phyloP scores from a whole-genome alignment of 352 stramenopile species.

The Paralagenidium karlingii region DNA sequence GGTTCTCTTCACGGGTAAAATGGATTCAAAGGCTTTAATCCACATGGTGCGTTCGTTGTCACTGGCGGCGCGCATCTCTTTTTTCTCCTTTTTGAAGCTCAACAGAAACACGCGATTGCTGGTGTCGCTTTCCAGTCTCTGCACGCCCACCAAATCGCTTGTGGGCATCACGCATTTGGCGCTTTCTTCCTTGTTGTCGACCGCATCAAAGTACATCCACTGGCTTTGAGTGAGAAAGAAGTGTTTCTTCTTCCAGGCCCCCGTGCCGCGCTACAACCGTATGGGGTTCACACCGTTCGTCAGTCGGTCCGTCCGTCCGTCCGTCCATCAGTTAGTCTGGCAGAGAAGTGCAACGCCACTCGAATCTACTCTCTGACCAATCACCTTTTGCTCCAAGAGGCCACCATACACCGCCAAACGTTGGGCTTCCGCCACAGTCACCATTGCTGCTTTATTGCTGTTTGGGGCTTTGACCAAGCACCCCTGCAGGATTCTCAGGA shows the following conservation, averaged over 20 bases:
- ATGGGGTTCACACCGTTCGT: not conserved
- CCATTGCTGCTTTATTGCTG: no score
- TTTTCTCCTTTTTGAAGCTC: constrained; percentile 65
- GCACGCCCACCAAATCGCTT: constrained; percentile 51
- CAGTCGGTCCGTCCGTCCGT: not conserved
- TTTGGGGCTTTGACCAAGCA: no score
- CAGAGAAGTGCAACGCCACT: not conserved
- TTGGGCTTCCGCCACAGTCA: constrained; percentile 50
- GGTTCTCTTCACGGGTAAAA: constrained; percentile 12
- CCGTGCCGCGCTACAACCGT: constrained; percentile 29
- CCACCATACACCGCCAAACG: constrained; percentile 38
- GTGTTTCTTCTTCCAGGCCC: constrained; percentile 71
- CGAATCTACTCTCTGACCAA: not conserved
- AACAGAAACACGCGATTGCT: constrained; percentile 36
- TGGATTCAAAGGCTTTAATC: constrained; percentile 41
- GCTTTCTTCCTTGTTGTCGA: constrained; percentile 24
- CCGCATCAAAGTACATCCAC: constrained; percentile 55
- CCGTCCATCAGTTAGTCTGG: not conserved
- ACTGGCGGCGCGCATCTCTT: constrained; percentile 46
- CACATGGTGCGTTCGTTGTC: constrained; percentile 54
- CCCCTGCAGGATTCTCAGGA: no score
- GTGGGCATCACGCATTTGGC: constrained; percentile 31
- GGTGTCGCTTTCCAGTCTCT: constrained; percentile 20
- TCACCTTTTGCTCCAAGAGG: constrained; percentile 46
- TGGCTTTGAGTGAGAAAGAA: constrained; percentile 57